Conservation (phyloP, 2,329 filamentous ascomycete species). For the Pseudogymnoascus sp. region DNA sequence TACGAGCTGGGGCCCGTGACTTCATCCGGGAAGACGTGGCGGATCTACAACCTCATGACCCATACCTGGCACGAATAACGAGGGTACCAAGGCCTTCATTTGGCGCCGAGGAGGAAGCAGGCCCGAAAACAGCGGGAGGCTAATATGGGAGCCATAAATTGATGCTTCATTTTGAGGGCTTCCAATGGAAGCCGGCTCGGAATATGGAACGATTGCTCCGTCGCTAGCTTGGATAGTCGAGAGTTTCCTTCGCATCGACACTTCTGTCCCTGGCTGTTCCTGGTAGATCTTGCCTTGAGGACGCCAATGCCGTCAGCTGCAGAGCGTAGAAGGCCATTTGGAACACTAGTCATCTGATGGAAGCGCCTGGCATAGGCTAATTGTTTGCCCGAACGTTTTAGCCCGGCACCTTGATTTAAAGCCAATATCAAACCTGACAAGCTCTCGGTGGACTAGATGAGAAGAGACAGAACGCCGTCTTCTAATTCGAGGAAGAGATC, state of each 20-base stretch:
- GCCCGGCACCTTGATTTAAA: not conserved
- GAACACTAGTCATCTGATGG: conserved; percentile 1
- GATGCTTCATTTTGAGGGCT: conserved; percentile 1
- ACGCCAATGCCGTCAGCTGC: not conserved
- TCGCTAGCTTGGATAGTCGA: not conserved
- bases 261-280: not conserved
- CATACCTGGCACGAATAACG: not conserved
- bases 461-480: not conserved
- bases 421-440: conserved; percentile 5
- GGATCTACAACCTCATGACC: conserved; percentile 2
- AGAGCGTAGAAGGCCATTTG: not conserved
- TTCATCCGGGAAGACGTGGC: not conserved
- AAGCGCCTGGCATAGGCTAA: not conserved
- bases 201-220: conserved; percentile 2
- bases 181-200: not conserved
- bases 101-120: not conserved
- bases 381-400: conserved; percentile 5
- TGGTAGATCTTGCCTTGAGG: not conserved
- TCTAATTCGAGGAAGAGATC: not conserved
- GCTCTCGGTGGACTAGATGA: not conserved
- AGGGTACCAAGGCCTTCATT: not conserved
- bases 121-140: conserved; percentile 4
- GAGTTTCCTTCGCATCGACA: not conserved
- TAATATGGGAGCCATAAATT: not conserved
- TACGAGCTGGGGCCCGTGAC: not conserved